Evolutionary conservation across 306 rosid species (phyloP), one percentile per base, ranked within the genome.

Genomic region (Phaseolus lunatus): DNA sequence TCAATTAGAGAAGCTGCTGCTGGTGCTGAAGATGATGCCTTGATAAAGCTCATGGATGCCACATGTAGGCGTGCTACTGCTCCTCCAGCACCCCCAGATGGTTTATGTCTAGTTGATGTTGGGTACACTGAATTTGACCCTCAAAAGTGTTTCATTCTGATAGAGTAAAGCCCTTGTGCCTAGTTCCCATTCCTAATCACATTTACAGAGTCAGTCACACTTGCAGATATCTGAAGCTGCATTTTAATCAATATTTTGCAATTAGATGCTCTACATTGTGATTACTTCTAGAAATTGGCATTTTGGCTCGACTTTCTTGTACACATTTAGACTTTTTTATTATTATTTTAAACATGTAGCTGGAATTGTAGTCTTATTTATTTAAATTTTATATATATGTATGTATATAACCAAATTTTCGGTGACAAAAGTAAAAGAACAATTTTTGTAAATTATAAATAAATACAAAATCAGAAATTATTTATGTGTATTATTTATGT

Each of bases 71-170:
- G 97, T 10, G 99, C 99, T 70, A 95, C 97, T 67, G 97, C 97
- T 57, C 98, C 97, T 22, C 97, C 99, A 14, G 97, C 99, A 61
- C 97, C 99, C 39, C 90, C 98, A 39, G 90, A 92, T 47, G 98
- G 97, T 73, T 84, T 95, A 37, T 89, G 93, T 72, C 92, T 95
- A 44, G 96, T 89, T 67, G 91, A 89, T 82, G 97, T 95, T 7
- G 97, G 99, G n/a, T 95, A 92, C 78, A 41, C 82, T 16, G 97
- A 90, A 45, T 95, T 95, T 54, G 84, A 88, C 43, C 74, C 78
- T 0, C 20, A 56, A 67, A 89, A 59, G 73, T 87, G 97, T 72
- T 76, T 90, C 86, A 85, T 92, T 76, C 75, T 15, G 19, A 77
- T 77, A 67, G 81, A 86, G 56, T 87, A 76, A 78, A 68, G 5